Conservation (phyloP, 2,329 filamentous ascomycete genomes). For the Alternaria atra region DNA sequence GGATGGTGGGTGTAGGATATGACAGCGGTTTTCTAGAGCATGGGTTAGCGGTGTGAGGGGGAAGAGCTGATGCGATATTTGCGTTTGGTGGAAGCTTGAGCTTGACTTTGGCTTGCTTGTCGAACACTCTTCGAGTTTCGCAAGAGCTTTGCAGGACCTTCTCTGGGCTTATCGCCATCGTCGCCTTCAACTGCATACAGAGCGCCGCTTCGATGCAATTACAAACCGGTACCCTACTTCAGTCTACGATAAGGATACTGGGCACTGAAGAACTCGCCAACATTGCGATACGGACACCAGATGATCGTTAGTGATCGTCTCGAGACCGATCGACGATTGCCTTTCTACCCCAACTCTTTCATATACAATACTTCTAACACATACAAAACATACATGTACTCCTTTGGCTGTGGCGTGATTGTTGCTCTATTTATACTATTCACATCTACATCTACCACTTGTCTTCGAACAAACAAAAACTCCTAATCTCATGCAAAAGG, state of each 20-base stretch:
- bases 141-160: not conserved
- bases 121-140: not conserved
- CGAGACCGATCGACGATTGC: not conserved
- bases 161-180: not conserved
- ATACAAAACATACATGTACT: not conserved
- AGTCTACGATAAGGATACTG: not conserved
- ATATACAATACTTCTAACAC: not conserved
- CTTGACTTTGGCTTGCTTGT: not conserved
- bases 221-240: not conserved
- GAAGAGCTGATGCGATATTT: not conserved
- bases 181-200: not conserved
- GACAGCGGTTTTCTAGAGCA: not conserved
- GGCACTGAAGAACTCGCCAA: not conserved
- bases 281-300: not conserved
- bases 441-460: slow-evolving; percentile 2
- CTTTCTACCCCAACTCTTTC: not conserved
- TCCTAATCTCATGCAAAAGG: slow-evolving; percentile 7
- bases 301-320: not conserved
- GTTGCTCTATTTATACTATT: not conserved
- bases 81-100: not conserved
- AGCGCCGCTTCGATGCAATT: not conserved
- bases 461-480: not conserved
- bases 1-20: not conserved
- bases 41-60: not conserved
- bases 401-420: not conserved